These are phyloP conservation scores for Globisporangium paroecandrum DNA, from an alignment of 352 stramenopile genomes.

Conservation along the genomic window DNA sequence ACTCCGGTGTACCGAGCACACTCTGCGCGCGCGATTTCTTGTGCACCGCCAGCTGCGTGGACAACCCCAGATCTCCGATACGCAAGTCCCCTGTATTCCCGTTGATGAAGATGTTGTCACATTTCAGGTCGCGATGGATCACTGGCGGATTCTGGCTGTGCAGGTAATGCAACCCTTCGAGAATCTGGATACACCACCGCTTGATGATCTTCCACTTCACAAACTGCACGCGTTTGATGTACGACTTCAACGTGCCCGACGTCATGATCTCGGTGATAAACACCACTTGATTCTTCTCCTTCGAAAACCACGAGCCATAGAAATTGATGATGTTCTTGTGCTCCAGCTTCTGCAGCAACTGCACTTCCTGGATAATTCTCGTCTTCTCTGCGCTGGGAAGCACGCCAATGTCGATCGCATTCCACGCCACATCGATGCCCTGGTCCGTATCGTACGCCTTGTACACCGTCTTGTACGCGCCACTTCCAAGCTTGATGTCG, in stretches of 20 bases:
- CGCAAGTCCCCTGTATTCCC: slow-evolving; percentile 96
- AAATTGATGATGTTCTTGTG: slow-evolving; percentile 99
- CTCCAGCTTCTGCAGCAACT: slow-evolving; percentile 95
- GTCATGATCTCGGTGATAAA: slow-evolving; percentile 99
- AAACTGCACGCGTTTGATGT: slow-evolving; percentile 97
- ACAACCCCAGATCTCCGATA: slow-evolving; percentile 96
- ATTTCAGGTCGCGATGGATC: slow-evolving; percentile 94
- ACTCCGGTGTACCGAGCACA: slow-evolving; percentile 98
- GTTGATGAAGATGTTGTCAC: slow-evolving; percentile 99
- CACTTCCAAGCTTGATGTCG: slow-evolving; percentile 76
- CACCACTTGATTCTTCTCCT: slow-evolving; percentile 97
- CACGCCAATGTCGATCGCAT: slow-evolving; percentile 96
- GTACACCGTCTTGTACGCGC: slow-evolving; percentile 90
- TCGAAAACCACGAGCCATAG: slow-evolving; percentile 97
- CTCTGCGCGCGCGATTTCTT: slow-evolving; percentile 82
- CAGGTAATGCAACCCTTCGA: slow-evolving; percentile 93
- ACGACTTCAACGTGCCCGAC: slow-evolving; percentile 93
- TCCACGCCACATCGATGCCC: slow-evolving; percentile 99
- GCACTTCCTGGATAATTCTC: slow-evolving; percentile 97
- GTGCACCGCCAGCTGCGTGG: slow-evolving; percentile 75
- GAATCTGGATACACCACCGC: slow-evolving; percentile 96
- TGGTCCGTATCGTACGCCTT: slow-evolving; percentile 98
- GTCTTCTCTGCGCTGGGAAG: slow-evolving; percentile 94
- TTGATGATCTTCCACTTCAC: slow-evolving; percentile 99
- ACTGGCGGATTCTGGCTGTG: slow-evolving; percentile 89